These are phyloP conservation scores for Dichomitus squalens DNA, from an alignment of 1,284 basidiomycete genomes.

Conservation along the genomic window DNA sequence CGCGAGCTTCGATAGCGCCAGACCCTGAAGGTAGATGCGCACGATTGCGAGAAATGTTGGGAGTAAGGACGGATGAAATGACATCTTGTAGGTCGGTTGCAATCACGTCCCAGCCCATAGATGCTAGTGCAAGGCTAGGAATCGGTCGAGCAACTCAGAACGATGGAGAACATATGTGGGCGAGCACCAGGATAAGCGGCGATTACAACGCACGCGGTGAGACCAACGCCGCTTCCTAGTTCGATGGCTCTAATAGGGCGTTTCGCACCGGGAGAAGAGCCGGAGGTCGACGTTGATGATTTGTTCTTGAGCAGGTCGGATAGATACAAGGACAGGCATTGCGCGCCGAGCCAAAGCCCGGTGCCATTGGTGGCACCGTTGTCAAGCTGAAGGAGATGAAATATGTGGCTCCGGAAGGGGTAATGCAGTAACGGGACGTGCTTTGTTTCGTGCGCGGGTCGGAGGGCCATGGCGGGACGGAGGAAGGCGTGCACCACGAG, in stretches of 20 bases:
- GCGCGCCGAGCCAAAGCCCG: conserved; percentile 86
- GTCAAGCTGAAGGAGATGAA: conserved; percentile 57
- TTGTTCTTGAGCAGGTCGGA: conserved; percentile 34
- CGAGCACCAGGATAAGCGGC: conserved; percentile 10
- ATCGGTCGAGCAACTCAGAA: conserved; percentile 13
- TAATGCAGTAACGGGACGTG: conserved; percentile 56
- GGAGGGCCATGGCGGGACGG: conserved; percentile 15
- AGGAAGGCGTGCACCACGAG: conserved; percentile 18
- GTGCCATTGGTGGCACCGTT: conserved; percentile 77
- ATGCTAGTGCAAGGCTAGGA: conserved; percentile 64
- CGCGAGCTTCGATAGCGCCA: conserved; percentile 50
- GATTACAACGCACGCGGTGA: conserved; percentile 63
- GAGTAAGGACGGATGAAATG: conserved; percentile 63
- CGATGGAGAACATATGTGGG: conserved; percentile 4
- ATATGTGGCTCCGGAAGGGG: conserved; percentile 43
- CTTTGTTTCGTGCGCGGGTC: conserved; percentile 71
- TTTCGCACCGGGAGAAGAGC: conserved; percentile 23
- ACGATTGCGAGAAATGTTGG: conserved; percentile 64
- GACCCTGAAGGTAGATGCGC: conserved; percentile 40
- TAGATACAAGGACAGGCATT: conserved; percentile 73
- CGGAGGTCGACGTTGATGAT: conserved; percentile 16
- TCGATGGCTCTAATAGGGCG: conserved; percentile 61
- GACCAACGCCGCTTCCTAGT: conserved; percentile 82
- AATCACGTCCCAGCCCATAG: conserved; percentile 75
- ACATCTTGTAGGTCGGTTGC: conserved; percentile 81